Evolutionary conservation across 164 flowering plant genomes (phyloP).

Genomic region (Paratinospora sagittata): DNA sequence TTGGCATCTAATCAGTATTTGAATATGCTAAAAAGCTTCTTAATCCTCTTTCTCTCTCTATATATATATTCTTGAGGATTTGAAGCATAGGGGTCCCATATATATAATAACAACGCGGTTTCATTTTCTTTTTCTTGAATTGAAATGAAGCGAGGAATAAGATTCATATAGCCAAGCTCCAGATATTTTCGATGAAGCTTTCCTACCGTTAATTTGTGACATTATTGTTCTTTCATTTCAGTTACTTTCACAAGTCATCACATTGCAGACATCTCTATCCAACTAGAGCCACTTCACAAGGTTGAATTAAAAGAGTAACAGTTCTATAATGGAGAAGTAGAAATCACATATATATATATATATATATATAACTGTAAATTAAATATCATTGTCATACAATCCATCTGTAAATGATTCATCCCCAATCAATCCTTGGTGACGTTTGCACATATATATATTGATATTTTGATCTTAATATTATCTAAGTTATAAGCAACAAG

Average conservation of each 20-base stretch:
- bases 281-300: neutral
- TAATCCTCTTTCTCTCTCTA: neutral
- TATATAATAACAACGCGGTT: neutral
- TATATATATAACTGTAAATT: neutral
- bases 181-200: no score
- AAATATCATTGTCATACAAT: conserved; percentile 1
- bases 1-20: neutral
- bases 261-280: neutral
- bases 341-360: neutral
- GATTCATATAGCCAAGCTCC: no score
- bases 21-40: neutral
- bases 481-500: neutral
- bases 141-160: neutral
- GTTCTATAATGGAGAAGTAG: neutral
- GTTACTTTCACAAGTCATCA: neutral
- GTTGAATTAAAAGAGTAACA: neutral
- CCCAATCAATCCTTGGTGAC: neutral
- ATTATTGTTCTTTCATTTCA: no score
- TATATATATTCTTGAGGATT: neutral
- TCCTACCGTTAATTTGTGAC: no score
- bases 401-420: conserved; percentile 3
- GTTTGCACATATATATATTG: no score
- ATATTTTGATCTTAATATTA: neutral
- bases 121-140: neutral
- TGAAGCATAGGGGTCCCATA: neutral